Percentiles rank a stretch among this genome's conserved stretches.
phyloP scores from a whole-genome alignment of 2,329 filamentous ascomycete species.

The Pseudofabraea citricarpa region DNA sequence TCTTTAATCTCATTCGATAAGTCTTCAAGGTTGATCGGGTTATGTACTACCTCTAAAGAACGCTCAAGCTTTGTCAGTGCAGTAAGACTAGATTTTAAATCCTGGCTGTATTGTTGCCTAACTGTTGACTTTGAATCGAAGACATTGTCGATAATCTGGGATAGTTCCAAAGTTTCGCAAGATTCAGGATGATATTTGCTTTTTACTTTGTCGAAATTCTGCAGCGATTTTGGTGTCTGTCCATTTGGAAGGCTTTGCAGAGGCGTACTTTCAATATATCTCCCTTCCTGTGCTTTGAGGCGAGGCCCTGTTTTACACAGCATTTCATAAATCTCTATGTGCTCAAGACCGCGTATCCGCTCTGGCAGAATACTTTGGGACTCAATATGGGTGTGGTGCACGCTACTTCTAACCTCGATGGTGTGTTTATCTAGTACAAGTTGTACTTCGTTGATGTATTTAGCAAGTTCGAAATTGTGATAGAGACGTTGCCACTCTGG shows the following conservation, averaged over 20 bases:
- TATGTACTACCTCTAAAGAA: not conserved
- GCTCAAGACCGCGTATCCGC: slow-evolving; percentile 3
- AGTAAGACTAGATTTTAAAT: slow-evolving; percentile 29
- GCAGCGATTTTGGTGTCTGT: not conserved
- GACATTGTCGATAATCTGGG: slow-evolving; percentile 27
- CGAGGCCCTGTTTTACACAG: not conserved
- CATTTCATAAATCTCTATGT: slow-evolving; percentile 6
- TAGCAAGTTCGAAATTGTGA: slow-evolving; percentile 41
- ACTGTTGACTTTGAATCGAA: slow-evolving; percentile 27
- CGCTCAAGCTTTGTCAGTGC: slow-evolving; percentile 17
- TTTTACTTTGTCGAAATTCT: not conserved
- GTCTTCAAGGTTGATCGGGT: not conserved
- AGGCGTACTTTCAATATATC: not conserved
- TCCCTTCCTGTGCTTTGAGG: too few species aligned
- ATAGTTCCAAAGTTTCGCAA: slow-evolving; percentile 10
- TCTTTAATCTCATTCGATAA: slow-evolving; percentile 3
- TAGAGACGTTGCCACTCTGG: slow-evolving; percentile 44
- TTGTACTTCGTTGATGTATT: slow-evolving; percentile 40
- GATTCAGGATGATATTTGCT: not conserved
- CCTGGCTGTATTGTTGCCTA: slow-evolving; percentile 33
- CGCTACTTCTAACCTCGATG: not conserved
- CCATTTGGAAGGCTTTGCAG: not conserved
- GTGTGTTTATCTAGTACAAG: slow-evolving; percentile 29
- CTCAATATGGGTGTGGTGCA: not conserved
- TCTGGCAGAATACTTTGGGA: slow-evolving; percentile 3